These are phyloP conservation scores for Chlorophyllum brunneum DNA, from an alignment of 768 basidiomycete genomes.

Conservation along the genomic window DNA sequence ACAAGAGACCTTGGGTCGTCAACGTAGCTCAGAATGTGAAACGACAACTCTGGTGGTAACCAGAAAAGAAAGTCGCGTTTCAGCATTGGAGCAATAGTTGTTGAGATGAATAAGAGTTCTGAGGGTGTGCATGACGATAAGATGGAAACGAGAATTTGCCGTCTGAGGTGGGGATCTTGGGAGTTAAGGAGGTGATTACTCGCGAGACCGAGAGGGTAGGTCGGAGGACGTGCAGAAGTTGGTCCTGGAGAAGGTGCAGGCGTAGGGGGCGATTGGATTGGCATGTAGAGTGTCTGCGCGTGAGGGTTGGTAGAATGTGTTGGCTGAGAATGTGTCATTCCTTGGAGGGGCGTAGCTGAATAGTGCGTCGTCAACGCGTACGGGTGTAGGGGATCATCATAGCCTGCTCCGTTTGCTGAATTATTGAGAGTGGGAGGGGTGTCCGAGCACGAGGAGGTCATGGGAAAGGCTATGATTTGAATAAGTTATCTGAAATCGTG, in stretches of 20 bases:
- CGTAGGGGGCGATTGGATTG: conserved; percentile 55
- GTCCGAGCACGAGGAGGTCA: neutral
- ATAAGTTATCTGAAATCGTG: conserved; percentile 2
- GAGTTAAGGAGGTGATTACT: conserved; percentile 14
- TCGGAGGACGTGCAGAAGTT: conserved; percentile 7
- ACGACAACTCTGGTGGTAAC: conserved; percentile 55
- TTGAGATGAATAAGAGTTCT: conserved; percentile 65
- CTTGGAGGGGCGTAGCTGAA: neutral
- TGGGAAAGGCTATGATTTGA: neutral
- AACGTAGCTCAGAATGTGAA: conserved; percentile 74
- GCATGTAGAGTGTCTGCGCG: conserved; percentile 38
- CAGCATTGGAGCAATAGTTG: conserved; percentile 59
- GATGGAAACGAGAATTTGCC: conserved; percentile 47
- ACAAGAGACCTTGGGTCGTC: conserved; percentile 72
- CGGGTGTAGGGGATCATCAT: neutral
- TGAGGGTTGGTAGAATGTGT: neutral
- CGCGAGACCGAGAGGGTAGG: conserved; percentile 17
- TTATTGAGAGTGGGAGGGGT: neutral
- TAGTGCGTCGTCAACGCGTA: neutral
- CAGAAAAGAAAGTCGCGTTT: conserved; percentile 52
- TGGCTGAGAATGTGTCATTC: neutral
- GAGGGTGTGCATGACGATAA: conserved; percentile 51
- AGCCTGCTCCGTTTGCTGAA: neutral
- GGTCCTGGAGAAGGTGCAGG: conserved; percentile 58
- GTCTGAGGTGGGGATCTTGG: conserved; percentile 36